A percentile compares a stretch with the other conserved stretches of the same genome.
These are phyloP conservation scores for Leishmania mexicana DNA, from an alignment of 208 protist genomes.

Conservation along the genomic window DNA sequence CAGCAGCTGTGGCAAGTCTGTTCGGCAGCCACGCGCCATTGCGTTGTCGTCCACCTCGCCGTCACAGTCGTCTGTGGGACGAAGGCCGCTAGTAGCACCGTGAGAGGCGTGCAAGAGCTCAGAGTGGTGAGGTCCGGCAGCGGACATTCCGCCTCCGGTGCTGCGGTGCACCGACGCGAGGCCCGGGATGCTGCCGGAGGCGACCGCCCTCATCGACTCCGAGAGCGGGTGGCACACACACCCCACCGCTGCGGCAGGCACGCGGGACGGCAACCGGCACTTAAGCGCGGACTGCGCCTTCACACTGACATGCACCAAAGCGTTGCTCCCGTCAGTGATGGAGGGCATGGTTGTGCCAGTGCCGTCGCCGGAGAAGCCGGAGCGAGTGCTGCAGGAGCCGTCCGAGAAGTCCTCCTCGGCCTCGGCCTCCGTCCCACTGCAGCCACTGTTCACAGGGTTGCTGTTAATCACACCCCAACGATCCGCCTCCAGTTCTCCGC, in stretches of 20 bases:
- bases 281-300: conserved; percentile 34
- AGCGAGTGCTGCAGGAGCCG: conserved; percentile 26
- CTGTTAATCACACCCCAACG: conserved; percentile 16
- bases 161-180: background rate
- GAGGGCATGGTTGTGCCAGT: conserved; percentile 12
- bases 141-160: background rate
- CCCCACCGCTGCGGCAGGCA: conserved; percentile 49
- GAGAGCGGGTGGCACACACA: conserved; percentile 32
- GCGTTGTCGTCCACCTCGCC: conserved; percentile 1
- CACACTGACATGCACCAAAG: conserved; percentile 16
- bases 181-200: background rate
- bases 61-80: background rate
- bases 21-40: conserved; percentile 33
- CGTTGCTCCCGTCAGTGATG: conserved; percentile 19
- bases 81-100: background rate
- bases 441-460: conserved; percentile 10
- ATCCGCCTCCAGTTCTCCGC: conserved; percentile 17
- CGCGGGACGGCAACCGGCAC: conserved; percentile 41
- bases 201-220: background rate
- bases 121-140: background rate
- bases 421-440: conserved; percentile 32
- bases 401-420: conserved; percentile 28
- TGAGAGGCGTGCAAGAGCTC: background rate
- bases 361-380: conserved; percentile 17
- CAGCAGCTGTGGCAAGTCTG: conserved; percentile 51